phyloP scores from a whole-genome alignment of 768 basidiomycete genomes.

The Mycena alexandri region DNA sequence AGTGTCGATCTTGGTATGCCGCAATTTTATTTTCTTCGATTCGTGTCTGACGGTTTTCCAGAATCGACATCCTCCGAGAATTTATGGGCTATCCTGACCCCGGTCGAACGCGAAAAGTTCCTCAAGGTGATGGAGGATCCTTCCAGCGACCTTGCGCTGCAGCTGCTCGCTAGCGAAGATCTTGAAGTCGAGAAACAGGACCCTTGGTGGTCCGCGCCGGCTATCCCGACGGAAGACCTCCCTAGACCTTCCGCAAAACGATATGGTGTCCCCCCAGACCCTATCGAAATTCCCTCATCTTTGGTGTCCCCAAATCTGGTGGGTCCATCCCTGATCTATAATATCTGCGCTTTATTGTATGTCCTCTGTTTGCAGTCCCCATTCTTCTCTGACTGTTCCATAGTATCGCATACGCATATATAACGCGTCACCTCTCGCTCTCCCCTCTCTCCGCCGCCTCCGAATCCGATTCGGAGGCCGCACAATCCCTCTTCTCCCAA shows the following conservation, averaged over 20 bases:
- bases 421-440: conserved; percentile 69
- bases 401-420: conserved; percentile 79
- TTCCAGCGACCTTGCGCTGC: conserved; percentile 67
- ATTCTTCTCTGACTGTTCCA: not conserved
- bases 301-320: conserved; percentile 55
- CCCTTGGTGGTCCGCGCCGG: conserved; percentile 81
- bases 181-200: conserved; percentile 60
- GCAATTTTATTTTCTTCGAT: not conserved
- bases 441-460: conserved; percentile 66
- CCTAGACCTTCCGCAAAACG: conserved; percentile 24
- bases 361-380: conserved; percentile 43
- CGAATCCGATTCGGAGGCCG: conserved; percentile 60
- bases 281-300: conserved; percentile 60
- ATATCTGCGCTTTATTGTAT: conserved; percentile 76
- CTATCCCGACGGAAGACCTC: not conserved
- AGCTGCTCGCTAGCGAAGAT: conserved; percentile 70
- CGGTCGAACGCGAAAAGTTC: conserved; percentile 73
- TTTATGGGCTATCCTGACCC: conserved; percentile 72
- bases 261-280: conserved; percentile 55
- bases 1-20: conserved; percentile 73
- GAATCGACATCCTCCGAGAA: conserved; percentile 68
- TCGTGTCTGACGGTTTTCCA: conserved; percentile 41
- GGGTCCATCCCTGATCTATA: conserved; percentile 69
- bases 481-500: conserved; percentile 60
- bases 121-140: conserved; percentile 71